phyloP scores from a whole-genome alignment of 2,329 filamentous ascomycete species.

The Bertia moriformis region DNA sequence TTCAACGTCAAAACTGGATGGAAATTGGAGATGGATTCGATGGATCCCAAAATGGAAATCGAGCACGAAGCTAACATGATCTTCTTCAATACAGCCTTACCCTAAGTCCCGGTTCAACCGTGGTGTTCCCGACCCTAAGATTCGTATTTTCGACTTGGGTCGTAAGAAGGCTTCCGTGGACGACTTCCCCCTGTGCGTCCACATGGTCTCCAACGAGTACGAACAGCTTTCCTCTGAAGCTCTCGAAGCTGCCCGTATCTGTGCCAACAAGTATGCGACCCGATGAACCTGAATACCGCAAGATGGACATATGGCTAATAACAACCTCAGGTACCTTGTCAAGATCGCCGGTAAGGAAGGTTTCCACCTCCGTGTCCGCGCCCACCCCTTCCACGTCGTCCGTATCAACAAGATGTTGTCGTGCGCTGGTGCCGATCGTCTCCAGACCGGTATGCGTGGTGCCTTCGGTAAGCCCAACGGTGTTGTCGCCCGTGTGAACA shows the following conservation, averaged over 20 bases:
- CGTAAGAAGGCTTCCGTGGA: constrained; percentile 98
- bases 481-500: constrained; percentile 98
- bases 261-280: constrained; percentile 95
- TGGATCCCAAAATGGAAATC: too few species aligned
- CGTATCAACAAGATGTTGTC: constrained; percentile 99
- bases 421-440: constrained; percentile 99
- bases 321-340: constrained; percentile 35
- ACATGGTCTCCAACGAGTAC: constrained; percentile 99
- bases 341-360: constrained; percentile 59
- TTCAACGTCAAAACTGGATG: too few species aligned
- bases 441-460: constrained; percentile 99
- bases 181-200: constrained; percentile 97
- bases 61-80: not conserved
- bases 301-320: too few species aligned
- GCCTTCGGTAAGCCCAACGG: constrained; percentile 99
- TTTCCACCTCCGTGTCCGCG: constrained; percentile 67
- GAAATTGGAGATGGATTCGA: too few species aligned
- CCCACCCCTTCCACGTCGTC: constrained; percentile 99
- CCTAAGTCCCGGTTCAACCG: constrained; percentile 99
- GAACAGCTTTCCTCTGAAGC: constrained; percentile 99
- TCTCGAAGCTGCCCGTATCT: constrained; percentile 98
- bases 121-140: constrained; percentile 76
- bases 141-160: constrained; percentile 97
- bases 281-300: not conserved
- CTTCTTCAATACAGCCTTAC: constrained; percentile 57